Conservation (phyloP, 179 eudicot genomes). For the Silene noctiflora region DNA sequence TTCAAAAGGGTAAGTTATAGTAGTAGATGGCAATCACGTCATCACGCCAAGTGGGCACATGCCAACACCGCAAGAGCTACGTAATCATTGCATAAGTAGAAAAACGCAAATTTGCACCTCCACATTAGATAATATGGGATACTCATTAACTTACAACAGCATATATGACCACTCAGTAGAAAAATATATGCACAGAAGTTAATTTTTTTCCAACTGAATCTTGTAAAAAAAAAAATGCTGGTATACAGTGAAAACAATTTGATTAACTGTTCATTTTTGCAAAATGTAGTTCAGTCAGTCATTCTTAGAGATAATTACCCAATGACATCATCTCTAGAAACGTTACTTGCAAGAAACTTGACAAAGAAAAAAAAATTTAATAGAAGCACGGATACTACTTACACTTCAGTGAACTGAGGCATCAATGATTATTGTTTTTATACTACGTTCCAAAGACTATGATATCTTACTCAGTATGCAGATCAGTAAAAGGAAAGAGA, state of each 20-base stretch:
- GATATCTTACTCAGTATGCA: background rate
- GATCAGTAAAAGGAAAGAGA: background rate
- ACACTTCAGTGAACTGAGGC: too few species aligned
- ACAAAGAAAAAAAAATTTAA: background rate
- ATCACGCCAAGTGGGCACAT: background rate
- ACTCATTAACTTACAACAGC: background rate
- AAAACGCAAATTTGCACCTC: background rate
- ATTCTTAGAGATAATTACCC: background rate
- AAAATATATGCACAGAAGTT: too few species aligned
- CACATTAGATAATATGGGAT: background rate
- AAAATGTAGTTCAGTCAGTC: too few species aligned
- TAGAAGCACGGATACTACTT: too few species aligned
- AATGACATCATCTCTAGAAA: background rate
- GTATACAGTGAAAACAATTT: too few species aligned
- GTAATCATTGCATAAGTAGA: too few species aligned
- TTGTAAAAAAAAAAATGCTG: too few species aligned
- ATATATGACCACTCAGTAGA: background rate
- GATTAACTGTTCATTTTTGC: too few species aligned
- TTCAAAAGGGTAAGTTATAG: too few species aligned
- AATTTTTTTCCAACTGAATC: too few species aligned
- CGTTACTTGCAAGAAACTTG: background rate
- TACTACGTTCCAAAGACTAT: background rate
- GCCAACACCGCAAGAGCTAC: background rate
- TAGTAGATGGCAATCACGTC: background rate
- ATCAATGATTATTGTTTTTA: too few species aligned